phyloP scores from a whole-genome alignment of 495 filamentous ascomycete species.

The Amphirosellinia nigrospora region DNA sequence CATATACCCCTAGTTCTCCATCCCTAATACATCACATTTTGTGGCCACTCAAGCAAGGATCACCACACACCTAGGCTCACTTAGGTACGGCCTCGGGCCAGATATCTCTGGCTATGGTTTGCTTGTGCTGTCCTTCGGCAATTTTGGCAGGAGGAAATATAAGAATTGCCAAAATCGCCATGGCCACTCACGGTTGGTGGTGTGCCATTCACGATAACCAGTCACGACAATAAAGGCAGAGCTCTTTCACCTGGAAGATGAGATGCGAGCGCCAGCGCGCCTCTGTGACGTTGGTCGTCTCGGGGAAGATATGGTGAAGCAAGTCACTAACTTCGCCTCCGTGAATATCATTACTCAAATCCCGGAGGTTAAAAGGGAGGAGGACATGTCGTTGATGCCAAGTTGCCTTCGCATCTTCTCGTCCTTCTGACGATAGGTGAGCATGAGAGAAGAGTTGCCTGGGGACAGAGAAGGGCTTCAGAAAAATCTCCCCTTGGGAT shows the following conservation, averaged over 20 bases:
- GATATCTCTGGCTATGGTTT: constrained; percentile 8
- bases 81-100: constrained; percentile 1
- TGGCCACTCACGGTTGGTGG: too few species aligned
- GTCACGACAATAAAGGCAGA: too few species aligned
- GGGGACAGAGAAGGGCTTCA: neutral
- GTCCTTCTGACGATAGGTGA: neutral
- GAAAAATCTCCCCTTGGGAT: neutral
- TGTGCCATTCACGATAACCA: too few species aligned
- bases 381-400: constrained; percentile 15
- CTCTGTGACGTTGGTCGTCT: constrained; percentile 22
- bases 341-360: constrained; percentile 9
- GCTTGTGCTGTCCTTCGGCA: neutral
- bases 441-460: neutral
- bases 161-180: too few species aligned
- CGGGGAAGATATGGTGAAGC: constrained; percentile 18
- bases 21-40: too few species aligned
- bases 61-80: too few species aligned
- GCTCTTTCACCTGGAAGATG: constrained; percentile 21
- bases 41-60: too few species aligned
- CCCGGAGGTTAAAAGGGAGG: constrained; percentile 16
- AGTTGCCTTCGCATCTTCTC: neutral
- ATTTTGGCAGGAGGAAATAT: neutral
- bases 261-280: constrained; percentile 13
- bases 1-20: too few species aligned
- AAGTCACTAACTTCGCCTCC: neutral